phyloP scores from a whole-genome alignment of 1,139 yeast genomes.

The Taphrina sp. region DNA sequence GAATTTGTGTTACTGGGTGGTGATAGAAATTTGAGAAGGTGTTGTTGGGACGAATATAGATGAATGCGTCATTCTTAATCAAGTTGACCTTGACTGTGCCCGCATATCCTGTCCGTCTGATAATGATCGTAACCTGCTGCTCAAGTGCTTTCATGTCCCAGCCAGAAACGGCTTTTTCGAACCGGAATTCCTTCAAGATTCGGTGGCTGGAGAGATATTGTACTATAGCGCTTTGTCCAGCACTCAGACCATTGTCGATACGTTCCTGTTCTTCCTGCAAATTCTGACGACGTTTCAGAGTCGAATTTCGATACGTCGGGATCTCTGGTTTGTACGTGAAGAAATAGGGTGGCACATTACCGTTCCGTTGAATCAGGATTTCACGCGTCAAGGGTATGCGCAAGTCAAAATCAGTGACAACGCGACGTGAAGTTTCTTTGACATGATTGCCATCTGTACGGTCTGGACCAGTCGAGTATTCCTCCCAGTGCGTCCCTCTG shows the following conservation, averaged over 20 bases:
- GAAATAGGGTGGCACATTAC: conserved; percentile 11
- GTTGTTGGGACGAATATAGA: conserved; percentile 5
- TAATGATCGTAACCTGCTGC: conserved; percentile 11
- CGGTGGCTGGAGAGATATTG: conserved; percentile 1
- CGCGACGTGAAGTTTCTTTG: neutral
- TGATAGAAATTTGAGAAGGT: conserved; percentile 1
- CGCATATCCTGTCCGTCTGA: conserved; percentile 7
- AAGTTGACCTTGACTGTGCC: neutral
- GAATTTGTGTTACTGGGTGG: neutral
- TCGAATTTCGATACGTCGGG: conserved; percentile 12
- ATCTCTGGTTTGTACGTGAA: conserved; percentile 3
- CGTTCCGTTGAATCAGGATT: conserved; percentile 9
- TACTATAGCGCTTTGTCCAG: conserved; percentile 7
- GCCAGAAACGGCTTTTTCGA: conserved; percentile 6
- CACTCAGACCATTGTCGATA: conserved; percentile 6
- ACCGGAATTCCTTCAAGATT: conserved; percentile 5
- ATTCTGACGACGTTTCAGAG: conserved; percentile 3
- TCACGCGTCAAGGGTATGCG: conserved; percentile 3
- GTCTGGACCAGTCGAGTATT: neutral
- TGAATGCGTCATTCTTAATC: neutral
- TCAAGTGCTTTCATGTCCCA: conserved; percentile 7
- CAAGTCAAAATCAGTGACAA: conserved; percentile 13
- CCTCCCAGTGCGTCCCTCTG: conserved; percentile 18
- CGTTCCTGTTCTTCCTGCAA: conserved; percentile 1
- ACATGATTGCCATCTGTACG: conserved; percentile 5